Percentiles rank a stretch among this genome's conserved stretches.
Evolutionary conservation across 805 yeast species (phyloP).

Genomic region (Cyberlindnera samutprakarnensis): DNA sequence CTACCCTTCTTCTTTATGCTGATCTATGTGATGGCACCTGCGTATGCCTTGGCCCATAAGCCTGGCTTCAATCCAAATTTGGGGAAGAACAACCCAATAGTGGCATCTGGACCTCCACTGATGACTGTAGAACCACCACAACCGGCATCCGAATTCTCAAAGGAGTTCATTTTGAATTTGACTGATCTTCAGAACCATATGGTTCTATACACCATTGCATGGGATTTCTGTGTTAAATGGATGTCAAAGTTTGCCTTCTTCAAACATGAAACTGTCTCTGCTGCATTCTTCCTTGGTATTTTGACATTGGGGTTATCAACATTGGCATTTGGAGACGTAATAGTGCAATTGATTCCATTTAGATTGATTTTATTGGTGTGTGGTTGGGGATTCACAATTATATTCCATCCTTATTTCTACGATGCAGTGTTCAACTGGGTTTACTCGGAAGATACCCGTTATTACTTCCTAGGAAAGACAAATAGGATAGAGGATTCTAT

Average conservation of each 20-base stretch:
- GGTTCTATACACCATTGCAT: slow-evolving; percentile 52
- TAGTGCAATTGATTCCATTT: slow-evolving; percentile 25
- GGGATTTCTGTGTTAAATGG: slow-evolving; percentile 46
- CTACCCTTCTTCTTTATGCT: slow-evolving; percentile 50
- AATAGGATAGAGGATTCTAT: slow-evolving; percentile 41
- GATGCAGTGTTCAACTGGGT: slow-evolving; percentile 37
- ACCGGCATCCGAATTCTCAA: slow-evolving; percentile 71
- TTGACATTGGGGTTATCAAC: slow-evolving; percentile 25
- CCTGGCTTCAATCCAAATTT: slow-evolving; percentile 37
- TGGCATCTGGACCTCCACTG: slow-evolving; percentile 38
- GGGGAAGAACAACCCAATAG: slow-evolving; percentile 32
- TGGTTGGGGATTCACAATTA: slow-evolving; percentile 43
- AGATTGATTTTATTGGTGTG: slow-evolving; percentile 27
- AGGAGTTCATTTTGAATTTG: slow-evolving; percentile 69
- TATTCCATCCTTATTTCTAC: slow-evolving; percentile 49
- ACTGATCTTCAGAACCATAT: slow-evolving; percentile 82
- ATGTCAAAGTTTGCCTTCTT: slow-evolving; percentile 56
- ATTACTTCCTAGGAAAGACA: slow-evolving; percentile 38
- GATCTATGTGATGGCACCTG: slow-evolving; percentile 57
- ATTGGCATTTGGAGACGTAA: slow-evolving; percentile 23
- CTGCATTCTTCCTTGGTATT: slow-evolving; percentile 38
- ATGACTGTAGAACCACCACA: slow-evolving; percentile 19
- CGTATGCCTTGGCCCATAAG: slow-evolving; percentile 53
- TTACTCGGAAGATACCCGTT: slow-evolving; percentile 59
- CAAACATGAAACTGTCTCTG: slow-evolving; percentile 52